These are phyloP conservation scores for Colletotrichum sp. DNA, from an alignment of 2,329 filamentous ascomycete species.

Conservation along the genomic window DNA sequence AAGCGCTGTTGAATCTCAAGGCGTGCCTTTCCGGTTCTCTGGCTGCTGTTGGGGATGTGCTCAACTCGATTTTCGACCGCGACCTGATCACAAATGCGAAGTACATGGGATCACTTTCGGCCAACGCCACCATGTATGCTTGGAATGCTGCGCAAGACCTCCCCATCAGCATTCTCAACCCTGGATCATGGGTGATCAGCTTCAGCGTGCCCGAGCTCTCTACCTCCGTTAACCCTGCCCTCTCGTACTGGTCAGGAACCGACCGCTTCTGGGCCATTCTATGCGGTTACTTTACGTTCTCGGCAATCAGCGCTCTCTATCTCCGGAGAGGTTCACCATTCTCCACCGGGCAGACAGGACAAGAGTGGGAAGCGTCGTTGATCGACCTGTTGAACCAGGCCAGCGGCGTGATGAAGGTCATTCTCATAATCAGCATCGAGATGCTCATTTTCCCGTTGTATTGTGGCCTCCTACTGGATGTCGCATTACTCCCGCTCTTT, in stretches of 20 bases:
- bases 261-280: slow-evolving; percentile 76
- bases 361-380: slow-evolving; percentile 75
- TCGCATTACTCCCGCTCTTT: slow-evolving; percentile 89
- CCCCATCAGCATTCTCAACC: slow-evolving; percentile 44
- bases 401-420: slow-evolving; percentile 96
- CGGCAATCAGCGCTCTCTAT: slow-evolving; percentile 77
- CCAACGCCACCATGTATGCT: slow-evolving; percentile 22
- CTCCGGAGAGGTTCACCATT: slow-evolving; percentile 76
- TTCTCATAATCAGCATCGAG: slow-evolving; percentile 97
- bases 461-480: slow-evolving; percentile 88
- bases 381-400: slow-evolving; percentile 90
- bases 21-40: slow-evolving; percentile 49
- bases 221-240: slow-evolving; percentile 53
- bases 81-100: slow-evolving; percentile 39
- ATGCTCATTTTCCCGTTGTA: slow-evolving; percentile 98
- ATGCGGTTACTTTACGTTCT: slow-evolving; percentile 81
- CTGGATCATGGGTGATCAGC: slow-evolving; percentile 64
- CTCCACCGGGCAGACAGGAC: slow-evolving; percentile 58
- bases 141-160: slow-evolving; percentile 33
- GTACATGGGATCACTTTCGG: slow-evolving; percentile 22
- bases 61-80: slow-evolving; percentile 51
- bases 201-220: slow-evolving; percentile 48
- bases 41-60: slow-evolving; percentile 37
- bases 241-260: slow-evolving; percentile 71
- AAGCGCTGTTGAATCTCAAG: slow-evolving; percentile 68